phyloP scores from a whole-genome alignment of 176 grass and related monocot species.

The Oryza nivara region DNA sequence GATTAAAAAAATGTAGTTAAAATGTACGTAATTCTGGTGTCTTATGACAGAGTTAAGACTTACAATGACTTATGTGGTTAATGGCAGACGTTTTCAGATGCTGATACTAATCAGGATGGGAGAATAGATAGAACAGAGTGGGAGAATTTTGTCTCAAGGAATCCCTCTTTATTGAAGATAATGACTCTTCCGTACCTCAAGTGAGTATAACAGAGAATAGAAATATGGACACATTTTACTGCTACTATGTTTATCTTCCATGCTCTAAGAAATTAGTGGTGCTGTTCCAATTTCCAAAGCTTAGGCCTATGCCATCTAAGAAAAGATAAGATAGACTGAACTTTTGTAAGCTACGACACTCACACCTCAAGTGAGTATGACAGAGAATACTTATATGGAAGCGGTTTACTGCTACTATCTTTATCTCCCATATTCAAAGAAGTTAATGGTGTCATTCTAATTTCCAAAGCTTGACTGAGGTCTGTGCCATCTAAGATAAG shows the following conservation, averaged over 20 bases:
- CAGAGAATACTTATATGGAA: conserved; percentile 22
- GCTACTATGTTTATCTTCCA: background rate
- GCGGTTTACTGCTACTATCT: background rate
- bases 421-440: background rate
- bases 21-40: conserved; percentile 10
- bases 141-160: conserved; percentile 84
- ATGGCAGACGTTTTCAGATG: conserved; percentile 88
- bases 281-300: background rate
- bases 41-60: conserved; percentile 30
- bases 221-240: conserved; percentile 14
- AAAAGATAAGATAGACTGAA: conserved; percentile 4
- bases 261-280: background rate
- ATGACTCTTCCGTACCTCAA: conserved; percentile 98
- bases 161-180: conserved; percentile 95
- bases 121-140: conserved; percentile 96
- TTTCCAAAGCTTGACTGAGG: conserved; percentile 16
- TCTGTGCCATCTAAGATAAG: background rate
- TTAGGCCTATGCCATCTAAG: conserved; percentile 3
- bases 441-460: background rate
- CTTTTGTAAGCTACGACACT: conserved; percentile 52
- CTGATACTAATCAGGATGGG: conserved; percentile 85
- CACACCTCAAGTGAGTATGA: conserved; percentile 83
- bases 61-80: conserved; percentile 31
- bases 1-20: conserved; percentile 30
- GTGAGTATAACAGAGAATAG: conserved; percentile 49